Evolutionary conservation across 805 yeast genomes (phyloP).

Genomic region (Kuraishia cidri): DNA sequence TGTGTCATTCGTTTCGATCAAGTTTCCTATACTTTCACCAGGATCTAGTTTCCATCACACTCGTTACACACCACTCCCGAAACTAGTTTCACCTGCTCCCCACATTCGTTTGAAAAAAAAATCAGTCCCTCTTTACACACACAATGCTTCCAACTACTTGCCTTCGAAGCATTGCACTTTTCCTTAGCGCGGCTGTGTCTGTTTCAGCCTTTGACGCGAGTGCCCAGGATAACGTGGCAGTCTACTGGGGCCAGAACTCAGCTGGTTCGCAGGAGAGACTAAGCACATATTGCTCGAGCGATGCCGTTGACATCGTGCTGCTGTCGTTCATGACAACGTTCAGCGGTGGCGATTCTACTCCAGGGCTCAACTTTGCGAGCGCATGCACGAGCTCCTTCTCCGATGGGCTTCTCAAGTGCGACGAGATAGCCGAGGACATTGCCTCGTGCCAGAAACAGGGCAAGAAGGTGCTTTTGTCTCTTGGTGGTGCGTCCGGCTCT

Average conservation of each 20-base stretch:
- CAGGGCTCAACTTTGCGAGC: conserved; percentile 49
- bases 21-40: too few species aligned
- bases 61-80: conserved; percentile 34
- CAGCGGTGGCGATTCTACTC: conserved; percentile 30
- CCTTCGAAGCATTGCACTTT: too few species aligned
- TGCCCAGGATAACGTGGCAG: conserved; percentile 53
- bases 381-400: conserved; percentile 29
- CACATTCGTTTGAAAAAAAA: too few species aligned
- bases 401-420: conserved; percentile 33
- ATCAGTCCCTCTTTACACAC: background rate
- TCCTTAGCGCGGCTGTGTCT: too few species aligned
- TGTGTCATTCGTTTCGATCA: too few species aligned
- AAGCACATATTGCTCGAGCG: conserved; percentile 54
- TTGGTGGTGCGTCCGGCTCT: conserved; percentile 63
- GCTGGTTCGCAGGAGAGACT: conserved; percentile 45
- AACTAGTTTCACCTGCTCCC: conserved; percentile 48
- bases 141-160: background rate
- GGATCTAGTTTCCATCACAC: too few species aligned
- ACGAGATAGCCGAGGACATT: conserved; percentile 50
- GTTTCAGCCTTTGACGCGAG: conserved; percentile 23
- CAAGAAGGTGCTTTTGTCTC: conserved; percentile 65
- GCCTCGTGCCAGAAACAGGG: conserved; percentile 71
- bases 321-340: conserved; percentile 63
- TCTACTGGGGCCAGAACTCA: conserved; percentile 88
- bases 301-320: conserved; percentile 62